Evolutionary conservation across 73 alveolate genomes (phyloP).

Genomic region (Paramecium octaurelia): DNA sequence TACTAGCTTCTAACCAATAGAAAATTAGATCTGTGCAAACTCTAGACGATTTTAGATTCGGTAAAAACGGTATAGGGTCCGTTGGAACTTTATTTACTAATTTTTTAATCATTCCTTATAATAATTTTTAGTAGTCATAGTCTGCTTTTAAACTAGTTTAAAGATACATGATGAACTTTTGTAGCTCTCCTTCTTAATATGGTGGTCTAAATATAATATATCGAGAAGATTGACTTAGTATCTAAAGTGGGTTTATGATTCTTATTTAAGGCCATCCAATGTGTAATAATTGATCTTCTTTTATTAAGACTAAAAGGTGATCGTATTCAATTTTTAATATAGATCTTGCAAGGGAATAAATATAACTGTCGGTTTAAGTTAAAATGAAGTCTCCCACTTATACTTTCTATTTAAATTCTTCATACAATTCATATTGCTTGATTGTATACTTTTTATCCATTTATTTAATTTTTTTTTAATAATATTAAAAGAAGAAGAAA

Average conservation of each 20-base stretch:
- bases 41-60: neutral
- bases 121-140: neutral
- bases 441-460: neutral
- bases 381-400: neutral
- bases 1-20: neutral
- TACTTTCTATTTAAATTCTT: neutral
- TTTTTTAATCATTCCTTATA: neutral
- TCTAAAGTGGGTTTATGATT: neutral
- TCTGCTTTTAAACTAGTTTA: neutral
- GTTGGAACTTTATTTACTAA: neutral
- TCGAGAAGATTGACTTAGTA: neutral
- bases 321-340: neutral
- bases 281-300: neutral
- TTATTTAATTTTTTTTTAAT: neutral
- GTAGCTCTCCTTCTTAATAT: neutral
- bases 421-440: neutral
- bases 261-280: neutral
- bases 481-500: neutral
- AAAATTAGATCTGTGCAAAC: slow-evolving; percentile 1
- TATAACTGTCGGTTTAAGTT: neutral
- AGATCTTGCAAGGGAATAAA: neutral
- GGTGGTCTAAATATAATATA: neutral
- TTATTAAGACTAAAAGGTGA: neutral
- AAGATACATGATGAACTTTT: neutral
- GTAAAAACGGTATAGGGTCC: neutral